Conservation (phyloP, 1,139 yeast species). For the Casaregolazyma suthepensis region DNA sequence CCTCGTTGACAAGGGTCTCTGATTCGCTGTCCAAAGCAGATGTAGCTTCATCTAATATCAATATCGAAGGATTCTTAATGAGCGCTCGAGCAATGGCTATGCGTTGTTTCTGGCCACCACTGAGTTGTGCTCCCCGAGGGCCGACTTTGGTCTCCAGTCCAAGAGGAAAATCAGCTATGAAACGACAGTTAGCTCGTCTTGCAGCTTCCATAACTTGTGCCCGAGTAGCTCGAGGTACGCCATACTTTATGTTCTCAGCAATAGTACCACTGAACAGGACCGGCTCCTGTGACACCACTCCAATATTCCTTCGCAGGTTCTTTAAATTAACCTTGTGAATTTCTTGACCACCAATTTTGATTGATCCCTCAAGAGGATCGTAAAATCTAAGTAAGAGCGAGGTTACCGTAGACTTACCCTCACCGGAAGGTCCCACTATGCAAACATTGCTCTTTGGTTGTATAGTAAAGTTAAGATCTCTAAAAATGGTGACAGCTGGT, state of each 20-base stretch:
- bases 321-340: slow-evolving; percentile 65
- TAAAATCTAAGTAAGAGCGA: slow-evolving; percentile 75
- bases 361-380: slow-evolving; percentile 63
- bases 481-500: slow-evolving; percentile 64
- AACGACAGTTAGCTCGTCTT: slow-evolving; percentile 71
- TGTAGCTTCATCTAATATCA: slow-evolving; percentile 76
- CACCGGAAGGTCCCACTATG: slow-evolving; percentile 93
- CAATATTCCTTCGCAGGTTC: slow-evolving; percentile 64
- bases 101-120: slow-evolving; percentile 86
- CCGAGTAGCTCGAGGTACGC: slow-evolving; percentile 50
- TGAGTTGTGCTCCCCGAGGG: slow-evolving; percentile 76
- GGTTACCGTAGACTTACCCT: slow-evolving; percentile 89
- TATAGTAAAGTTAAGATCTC: slow-evolving; percentile 57
- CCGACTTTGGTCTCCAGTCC: slow-evolving; percentile 83
- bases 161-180: slow-evolving; percentile 67
- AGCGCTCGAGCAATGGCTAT: slow-evolving; percentile 79
- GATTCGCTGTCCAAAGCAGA: slow-evolving; percentile 81
- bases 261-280: slow-evolving; percentile 86
- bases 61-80: slow-evolving; percentile 62
- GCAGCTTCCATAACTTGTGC: slow-evolving; percentile 70
- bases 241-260: slow-evolving; percentile 79
- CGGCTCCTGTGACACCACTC: slow-evolving; percentile 93
- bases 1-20: slow-evolving; percentile 73
- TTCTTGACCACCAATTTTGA: slow-evolving; percentile 64
- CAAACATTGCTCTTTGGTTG: slow-evolving; percentile 84